A percentile compares a stretch with the other conserved stretches of the same genome.
Conservation (phyloP, 371 early-diverging fungal species). For the Syncephalastrum racemosum region DNA sequence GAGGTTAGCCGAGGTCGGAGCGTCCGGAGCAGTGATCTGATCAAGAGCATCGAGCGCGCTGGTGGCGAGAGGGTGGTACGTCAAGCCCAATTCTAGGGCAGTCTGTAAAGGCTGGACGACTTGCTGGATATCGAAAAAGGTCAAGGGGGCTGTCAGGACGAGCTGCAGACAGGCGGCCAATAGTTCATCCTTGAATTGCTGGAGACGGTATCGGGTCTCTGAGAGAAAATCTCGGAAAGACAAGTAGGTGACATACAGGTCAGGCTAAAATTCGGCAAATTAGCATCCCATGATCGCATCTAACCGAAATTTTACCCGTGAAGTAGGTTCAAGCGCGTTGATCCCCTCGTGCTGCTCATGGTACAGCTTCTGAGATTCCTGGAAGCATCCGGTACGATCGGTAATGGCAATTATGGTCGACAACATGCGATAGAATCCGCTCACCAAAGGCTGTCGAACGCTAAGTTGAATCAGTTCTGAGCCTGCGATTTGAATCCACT, state of each 20-base stretch:
- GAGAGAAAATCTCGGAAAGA: slow-evolving; percentile 54
- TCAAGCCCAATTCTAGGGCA: slow-evolving; percentile 69
- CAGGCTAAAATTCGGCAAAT: slow-evolving; percentile 6
- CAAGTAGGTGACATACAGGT: slow-evolving; percentile 28
- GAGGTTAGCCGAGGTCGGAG: slow-evolving; percentile 19
- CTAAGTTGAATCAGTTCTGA: slow-evolving; percentile 56
- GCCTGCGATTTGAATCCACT: slow-evolving; percentile 66
- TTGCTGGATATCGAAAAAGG: slow-evolving; percentile 53
- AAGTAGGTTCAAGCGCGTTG: slow-evolving; percentile 3
- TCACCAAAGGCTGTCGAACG: slow-evolving; percentile 60
- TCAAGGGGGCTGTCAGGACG: slow-evolving; percentile 61
- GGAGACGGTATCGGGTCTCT: slow-evolving; percentile 61
- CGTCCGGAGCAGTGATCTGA: slow-evolving; percentile 41
- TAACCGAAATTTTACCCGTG: background rate
- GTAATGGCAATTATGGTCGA: slow-evolving; percentile 50
- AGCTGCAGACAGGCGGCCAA: slow-evolving; percentile 67
- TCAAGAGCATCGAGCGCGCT: slow-evolving; percentile 68
- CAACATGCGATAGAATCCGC: slow-evolving; percentile 75
- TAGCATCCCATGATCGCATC: background rate
- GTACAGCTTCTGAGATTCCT: slow-evolving; percentile 16
- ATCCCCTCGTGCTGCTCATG: slow-evolving; percentile 2
- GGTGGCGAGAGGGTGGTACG: slow-evolving; percentile 63
- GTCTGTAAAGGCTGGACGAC: slow-evolving; percentile 58
- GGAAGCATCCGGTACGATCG: slow-evolving; percentile 42
- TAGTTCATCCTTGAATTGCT: slow-evolving; percentile 78